Base-by-base conservation (phyloP, 2,329 filamentous ascomycete genomes). In the Epichloe gansuensis region DNA sequence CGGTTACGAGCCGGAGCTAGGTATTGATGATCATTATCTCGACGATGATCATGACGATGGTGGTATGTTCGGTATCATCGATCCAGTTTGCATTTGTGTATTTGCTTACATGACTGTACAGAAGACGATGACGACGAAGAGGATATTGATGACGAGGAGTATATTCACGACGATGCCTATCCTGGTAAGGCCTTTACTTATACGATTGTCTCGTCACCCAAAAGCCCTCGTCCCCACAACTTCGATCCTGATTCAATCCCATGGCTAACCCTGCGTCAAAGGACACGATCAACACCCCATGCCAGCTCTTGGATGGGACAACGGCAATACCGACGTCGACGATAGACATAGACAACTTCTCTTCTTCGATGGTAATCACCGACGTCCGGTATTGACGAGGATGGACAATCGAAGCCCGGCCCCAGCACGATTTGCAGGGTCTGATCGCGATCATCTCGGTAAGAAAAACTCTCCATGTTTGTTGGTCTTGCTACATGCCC, bases 81-180 rank as follows among this genome's bases (percentile, higher is more conserved):
- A 21, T 5, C 4, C 31, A 6, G 12, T 35, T 3, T 15, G 3
- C 15, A 6, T 39, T 34, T 53, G 7, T n/a, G 12, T 17, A 17
- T 25, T 31, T 17, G 5, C 53, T 50, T 21, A 54, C 25, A 11
- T 42, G 6, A 31, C 21, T 4, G 6, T n/a, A 45, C 52, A 69
- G 67, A 74, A 50, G 73, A 74, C 42, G 77, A 78, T 5, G 78
- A 81, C 4, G 87, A 89, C 46, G 83, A 86, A 17, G 85, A 86
- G 42, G 83, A 84, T 44, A 77, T 86, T 59, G 83, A 83, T 45
- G 85, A 88, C 49, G 80, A 81, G 21, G 78, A 82, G 52, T 82
- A 81, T 60, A 72, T 78, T 54, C 83, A 81, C 55, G 79, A 82
- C 55, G 77, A 80, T 25, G 75, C 76, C 35, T 80, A 77, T 65